Percentiles rank a stretch among this genome's conserved stretches.
These are phyloP conservation scores for Colletotrichum cereale DNA, from an alignment of 2,329 filamentous ascomycete genomes.

Conservation along the genomic window DNA sequence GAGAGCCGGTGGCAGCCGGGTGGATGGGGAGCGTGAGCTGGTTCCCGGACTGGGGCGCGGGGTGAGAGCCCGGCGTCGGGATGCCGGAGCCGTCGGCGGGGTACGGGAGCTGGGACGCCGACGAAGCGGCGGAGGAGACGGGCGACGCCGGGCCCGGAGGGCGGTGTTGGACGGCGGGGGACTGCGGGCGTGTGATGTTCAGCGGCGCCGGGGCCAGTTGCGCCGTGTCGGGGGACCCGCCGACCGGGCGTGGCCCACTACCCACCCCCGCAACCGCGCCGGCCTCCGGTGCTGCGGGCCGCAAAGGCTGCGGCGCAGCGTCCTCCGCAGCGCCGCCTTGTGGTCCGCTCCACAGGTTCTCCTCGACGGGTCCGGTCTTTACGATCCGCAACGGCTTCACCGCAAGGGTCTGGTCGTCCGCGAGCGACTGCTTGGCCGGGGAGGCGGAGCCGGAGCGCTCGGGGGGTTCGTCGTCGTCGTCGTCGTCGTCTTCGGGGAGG, in stretches of 20 bases:
- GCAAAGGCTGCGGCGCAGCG: background rate
- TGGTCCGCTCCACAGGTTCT: background rate
- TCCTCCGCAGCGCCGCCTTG: background rate
- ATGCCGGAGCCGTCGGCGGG: slow-evolving; percentile 13
- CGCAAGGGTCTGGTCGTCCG: slow-evolving; percentile 17
- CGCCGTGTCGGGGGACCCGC: background rate
- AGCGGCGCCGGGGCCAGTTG: slow-evolving; percentile 30
- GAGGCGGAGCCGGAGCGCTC: background rate
- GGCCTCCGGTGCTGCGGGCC: background rate
- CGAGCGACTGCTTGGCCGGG: slow-evolving; percentile 4
- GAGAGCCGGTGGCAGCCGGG: slow-evolving; percentile 12
- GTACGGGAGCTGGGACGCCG: slow-evolving; percentile 12
- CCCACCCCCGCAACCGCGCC: background rate
- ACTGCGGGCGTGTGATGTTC: slow-evolving; percentile 17
- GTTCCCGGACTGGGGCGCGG: background rate
- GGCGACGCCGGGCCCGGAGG: background rate
- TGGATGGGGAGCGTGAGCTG: slow-evolving; percentile 20
- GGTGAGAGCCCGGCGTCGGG: slow-evolving; percentile 4
- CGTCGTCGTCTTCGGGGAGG: slow-evolving; percentile 18
- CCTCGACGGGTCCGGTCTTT: slow-evolving; percentile 28
- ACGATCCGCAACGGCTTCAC: slow-evolving; percentile 36
- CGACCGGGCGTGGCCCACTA: background rate
- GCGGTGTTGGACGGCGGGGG: background rate
- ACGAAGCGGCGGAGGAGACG: background rate
- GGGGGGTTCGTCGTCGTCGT: slow-evolving; percentile 19